These are phyloP conservation scores for Magnolia sinica DNA, from an alignment of 164 flowering plant genomes.

Conservation along the genomic window DNA sequence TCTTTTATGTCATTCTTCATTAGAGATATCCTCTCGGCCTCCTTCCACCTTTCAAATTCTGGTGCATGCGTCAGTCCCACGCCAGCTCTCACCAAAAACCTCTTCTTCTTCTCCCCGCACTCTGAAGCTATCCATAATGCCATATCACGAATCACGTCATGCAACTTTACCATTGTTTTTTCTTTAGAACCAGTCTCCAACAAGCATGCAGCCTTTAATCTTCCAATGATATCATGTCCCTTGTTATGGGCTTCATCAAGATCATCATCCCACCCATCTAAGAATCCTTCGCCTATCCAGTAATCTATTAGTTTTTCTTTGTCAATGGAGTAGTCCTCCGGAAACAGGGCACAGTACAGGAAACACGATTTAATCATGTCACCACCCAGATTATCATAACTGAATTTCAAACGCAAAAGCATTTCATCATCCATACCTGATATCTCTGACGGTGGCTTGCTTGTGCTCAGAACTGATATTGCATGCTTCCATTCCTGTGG, in stretches of 20 bases:
- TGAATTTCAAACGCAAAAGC: constrained; percentile 5
- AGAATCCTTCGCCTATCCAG: constrained; percentile 22
- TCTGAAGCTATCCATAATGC: not conserved
- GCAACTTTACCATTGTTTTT: constrained; percentile 26
- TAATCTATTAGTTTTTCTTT: constrained; percentile 10
- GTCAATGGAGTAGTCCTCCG: constrained; percentile 4
- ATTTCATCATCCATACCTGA: constrained; percentile 2
- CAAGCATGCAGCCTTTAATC: constrained; percentile 14
- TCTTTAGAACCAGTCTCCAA: constrained; percentile 7
- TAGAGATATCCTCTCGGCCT: too few relatives aligned
- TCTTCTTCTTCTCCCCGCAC: too few relatives aligned
- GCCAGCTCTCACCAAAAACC: too few relatives aligned
- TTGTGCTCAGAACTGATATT: too few relatives aligned
- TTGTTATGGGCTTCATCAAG: constrained; percentile 10
- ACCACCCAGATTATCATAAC: not conserved
- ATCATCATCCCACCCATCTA: constrained; percentile 10
- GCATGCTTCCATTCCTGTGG: not conserved
- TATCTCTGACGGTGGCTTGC: not conserved
- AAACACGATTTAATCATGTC: not conserved
- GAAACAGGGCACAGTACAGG: constrained; percentile 10
- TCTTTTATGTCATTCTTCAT: too few relatives aligned
- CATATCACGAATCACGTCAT: constrained; percentile 35
- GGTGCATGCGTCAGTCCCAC: too few relatives aligned
- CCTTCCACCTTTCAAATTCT: too few relatives aligned
- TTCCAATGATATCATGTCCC: constrained; percentile 24